Evolutionary conservation across 306 rosid genomes (phyloP).

Genomic region (Vicia villosa): DNA sequence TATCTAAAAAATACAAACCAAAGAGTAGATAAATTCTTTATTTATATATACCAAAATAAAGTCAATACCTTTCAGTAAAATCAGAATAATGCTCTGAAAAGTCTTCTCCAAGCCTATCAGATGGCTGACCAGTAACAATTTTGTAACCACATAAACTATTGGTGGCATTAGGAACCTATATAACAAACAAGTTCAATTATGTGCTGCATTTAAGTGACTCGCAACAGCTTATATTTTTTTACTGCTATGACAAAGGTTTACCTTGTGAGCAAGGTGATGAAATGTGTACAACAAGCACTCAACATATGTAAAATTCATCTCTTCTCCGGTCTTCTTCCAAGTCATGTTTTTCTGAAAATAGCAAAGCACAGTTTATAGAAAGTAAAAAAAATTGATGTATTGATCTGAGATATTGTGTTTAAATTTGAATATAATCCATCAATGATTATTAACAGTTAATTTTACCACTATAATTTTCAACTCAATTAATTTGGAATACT

Average conservation of each 20-base stretch:
- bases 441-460: conserved; percentile 22
- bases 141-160: conserved; percentile 97
- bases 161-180: conserved; percentile 97
- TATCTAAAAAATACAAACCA: conserved; percentile 13
- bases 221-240: conserved; percentile 6
- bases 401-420: not conserved
- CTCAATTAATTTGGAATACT: not conserved
- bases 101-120: conserved; percentile 99
- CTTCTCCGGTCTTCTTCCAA: conserved; percentile 88
- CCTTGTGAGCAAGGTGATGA: conserved; percentile 98
- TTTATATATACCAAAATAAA: conserved; percentile 1
- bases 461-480: conserved; percentile 4
- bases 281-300: conserved; percentile 94
- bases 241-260: conserved; percentile 31
- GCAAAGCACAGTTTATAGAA: conserved; percentile 17
- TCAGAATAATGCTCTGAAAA: conserved; percentile 76
- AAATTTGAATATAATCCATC: conserved; percentile 1
- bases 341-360: conserved; percentile 84
- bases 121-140: conserved; percentile 97
- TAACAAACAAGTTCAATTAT: conserved; percentile 25
- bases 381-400: not conserved
- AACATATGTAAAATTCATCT: conserved; percentile 86
- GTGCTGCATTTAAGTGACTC: conserved; percentile 18
- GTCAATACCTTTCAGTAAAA: conserved; percentile 77
- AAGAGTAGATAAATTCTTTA: conserved; percentile 6